These are phyloP conservation scores for Apiospora rasikravindrae DNA, from an alignment of 2,329 filamentous ascomycete species.

Conservation along the genomic window DNA sequence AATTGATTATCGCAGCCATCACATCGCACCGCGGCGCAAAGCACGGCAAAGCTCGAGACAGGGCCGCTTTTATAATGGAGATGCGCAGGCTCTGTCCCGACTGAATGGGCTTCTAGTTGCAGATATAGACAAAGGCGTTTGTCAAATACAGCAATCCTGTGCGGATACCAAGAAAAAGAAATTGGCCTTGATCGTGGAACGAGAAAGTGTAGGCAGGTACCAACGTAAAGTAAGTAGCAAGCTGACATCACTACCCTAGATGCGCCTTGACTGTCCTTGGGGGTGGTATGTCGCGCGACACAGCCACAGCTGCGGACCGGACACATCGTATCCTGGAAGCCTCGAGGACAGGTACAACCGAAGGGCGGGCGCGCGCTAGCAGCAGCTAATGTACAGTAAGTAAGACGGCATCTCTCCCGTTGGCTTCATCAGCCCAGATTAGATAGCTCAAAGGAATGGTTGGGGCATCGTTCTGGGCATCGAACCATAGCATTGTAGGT, in stretches of 20 bases:
- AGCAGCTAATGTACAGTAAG: neutral
- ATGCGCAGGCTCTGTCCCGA: neutral
- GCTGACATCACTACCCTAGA: neutral
- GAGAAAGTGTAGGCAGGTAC: neutral
- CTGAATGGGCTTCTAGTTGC: no score
- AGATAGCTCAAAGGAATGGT: neutral
- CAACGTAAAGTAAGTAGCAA: neutral
- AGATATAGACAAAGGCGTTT: no score
- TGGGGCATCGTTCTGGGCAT: neutral
- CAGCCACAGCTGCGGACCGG: conserved; percentile 11
- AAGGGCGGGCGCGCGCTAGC: neutral
- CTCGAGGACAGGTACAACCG: neutral
- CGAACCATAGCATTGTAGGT: neutral
- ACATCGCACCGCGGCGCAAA: neutral
- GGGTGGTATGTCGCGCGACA: conserved; percentile 6
- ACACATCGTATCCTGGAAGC: conserved; percentile 1
- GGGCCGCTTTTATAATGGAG: no score
- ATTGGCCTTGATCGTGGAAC: neutral
- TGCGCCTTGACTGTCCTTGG: neutral
- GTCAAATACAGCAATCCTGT: neutral
- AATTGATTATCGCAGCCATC: neutral
- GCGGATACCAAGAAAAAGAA: neutral
- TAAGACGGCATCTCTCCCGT: conserved; percentile 1
- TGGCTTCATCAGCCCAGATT: no score
- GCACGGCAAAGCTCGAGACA: neutral